A percentile compares a stretch with the other conserved stretches of the same genome.
phyloP scores from a whole-genome alignment of 2,329 filamentous ascomycete genomes.

The Trichoderma sp. region DNA sequence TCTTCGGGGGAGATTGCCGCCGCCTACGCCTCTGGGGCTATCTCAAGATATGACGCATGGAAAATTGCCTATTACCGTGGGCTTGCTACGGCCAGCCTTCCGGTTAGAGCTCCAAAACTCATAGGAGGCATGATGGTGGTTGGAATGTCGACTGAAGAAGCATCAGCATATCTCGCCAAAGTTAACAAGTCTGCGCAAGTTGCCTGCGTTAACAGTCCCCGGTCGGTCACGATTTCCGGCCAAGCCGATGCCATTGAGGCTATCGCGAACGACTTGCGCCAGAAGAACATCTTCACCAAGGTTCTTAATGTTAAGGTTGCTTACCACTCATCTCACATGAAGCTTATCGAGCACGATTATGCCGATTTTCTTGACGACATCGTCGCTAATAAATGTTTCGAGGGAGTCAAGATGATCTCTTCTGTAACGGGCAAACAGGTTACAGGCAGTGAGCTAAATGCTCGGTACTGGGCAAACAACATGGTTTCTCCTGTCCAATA shows the following conservation, averaged over 20 bases:
- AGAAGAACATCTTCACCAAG: slow-evolving; percentile 38
- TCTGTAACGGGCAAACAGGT: slow-evolving; percentile 40
- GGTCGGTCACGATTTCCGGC: slow-evolving; percentile 49
- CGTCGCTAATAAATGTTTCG: slow-evolving; percentile 23
- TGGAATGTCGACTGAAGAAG: slow-evolving; percentile 37
- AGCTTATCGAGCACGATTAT: slow-evolving; percentile 42
- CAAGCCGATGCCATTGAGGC: slow-evolving; percentile 35
- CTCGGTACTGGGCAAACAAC: slow-evolving; percentile 51
- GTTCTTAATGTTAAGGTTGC: slow-evolving; percentile 43
- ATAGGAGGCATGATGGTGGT: slow-evolving; percentile 48
- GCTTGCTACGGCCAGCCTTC: slow-evolving; percentile 37
- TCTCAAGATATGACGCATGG: slow-evolving; percentile 44
- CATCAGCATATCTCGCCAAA: slow-evolving; percentile 33
- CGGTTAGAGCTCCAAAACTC: slow-evolving; percentile 32
- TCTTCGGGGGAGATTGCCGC: slow-evolving; percentile 52
- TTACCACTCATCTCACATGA: slow-evolving; percentile 51
- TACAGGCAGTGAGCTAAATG: slow-evolving; percentile 34
- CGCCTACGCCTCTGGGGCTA: slow-evolving; percentile 43
- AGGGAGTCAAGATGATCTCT: slow-evolving; percentile 43
- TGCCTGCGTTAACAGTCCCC: slow-evolving; percentile 49
- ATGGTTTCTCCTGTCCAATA: slow-evolving; percentile 50
- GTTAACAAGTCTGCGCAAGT: slow-evolving; percentile 36
- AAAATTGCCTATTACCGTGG: slow-evolving; percentile 47
- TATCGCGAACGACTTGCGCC: slow-evolving; percentile 38
- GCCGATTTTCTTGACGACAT: slow-evolving; percentile 33